phyloP scores from a whole-genome alignment of 2,329 filamentous ascomycete genomes.

The Hypoxylon sp. region DNA sequence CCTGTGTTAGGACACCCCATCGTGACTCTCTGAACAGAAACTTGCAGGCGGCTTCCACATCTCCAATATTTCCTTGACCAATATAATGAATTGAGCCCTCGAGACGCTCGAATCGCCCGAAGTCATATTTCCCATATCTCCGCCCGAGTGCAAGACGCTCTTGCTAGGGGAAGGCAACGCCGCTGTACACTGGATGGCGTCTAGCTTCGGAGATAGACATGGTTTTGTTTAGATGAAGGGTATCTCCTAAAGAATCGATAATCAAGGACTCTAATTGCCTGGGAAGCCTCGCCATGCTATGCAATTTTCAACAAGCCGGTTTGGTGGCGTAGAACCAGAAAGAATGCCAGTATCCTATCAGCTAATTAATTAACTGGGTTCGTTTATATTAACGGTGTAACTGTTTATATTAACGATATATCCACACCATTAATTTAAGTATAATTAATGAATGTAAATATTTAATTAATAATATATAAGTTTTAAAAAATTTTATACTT shows the following conservation, averaged over 20 bases:
- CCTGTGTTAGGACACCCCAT: slow-evolving; percentile 48
- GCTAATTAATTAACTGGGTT: background rate
- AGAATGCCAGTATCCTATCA: background rate
- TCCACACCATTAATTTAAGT: no score
- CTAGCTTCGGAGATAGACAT: background rate
- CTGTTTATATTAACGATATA: no score
- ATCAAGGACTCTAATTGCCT: background rate
- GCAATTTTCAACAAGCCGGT: background rate
- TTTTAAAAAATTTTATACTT: no score
- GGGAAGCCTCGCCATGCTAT: background rate
- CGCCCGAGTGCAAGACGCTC: slow-evolving; percentile 15
- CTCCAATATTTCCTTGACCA: slow-evolving; percentile 44
- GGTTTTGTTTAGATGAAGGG: background rate
- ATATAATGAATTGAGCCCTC: slow-evolving; percentile 40
- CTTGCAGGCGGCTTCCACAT: slow-evolving; percentile 50
- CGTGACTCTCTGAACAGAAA: slow-evolving; percentile 51
- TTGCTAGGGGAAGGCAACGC: slow-evolving; percentile 1
- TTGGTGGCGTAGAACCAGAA: background rate
- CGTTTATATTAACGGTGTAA: no score
- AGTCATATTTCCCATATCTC: slow-evolving; percentile 48
- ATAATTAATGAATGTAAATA: no score
- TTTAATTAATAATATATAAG: no score
- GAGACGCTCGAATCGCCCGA: slow-evolving; percentile 48
- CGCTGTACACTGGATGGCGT: slow-evolving; percentile 17
- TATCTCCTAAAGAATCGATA: background rate